Evolutionary conservation across 345 rosid species (phyloP).

Genomic region (Eucalyptus cladocalyx): DNA sequence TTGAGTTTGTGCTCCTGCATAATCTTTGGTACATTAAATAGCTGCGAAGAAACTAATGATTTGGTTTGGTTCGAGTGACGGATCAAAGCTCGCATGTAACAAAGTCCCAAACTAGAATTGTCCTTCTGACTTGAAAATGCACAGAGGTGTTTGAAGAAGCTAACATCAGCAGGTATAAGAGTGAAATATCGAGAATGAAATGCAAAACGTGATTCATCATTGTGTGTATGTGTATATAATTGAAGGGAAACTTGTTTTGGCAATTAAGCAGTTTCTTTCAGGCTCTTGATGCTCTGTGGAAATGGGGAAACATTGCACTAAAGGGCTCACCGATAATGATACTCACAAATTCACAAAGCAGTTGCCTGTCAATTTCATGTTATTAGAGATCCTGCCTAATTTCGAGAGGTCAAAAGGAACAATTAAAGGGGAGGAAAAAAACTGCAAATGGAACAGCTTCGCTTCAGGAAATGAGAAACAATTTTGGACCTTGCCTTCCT

Average conservation of each 20-base stretch:
- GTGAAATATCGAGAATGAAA: neutral
- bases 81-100: neutral
- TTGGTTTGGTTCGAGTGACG: neutral
- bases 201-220: neutral
- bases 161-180: neutral
- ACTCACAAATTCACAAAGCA: neutral
- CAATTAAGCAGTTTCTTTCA: neutral
- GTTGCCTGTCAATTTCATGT: neutral
- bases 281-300: neutral
- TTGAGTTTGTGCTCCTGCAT: neutral
- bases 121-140: neutral
- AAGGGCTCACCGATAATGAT: neutral
- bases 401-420: neutral
- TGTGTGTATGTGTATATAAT: too few species aligned
- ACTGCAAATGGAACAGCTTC: neutral
- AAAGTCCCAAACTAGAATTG: neutral
- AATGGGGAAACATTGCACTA: neutral
- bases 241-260: neutral
- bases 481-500: neutral
- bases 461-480: neutral
- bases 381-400: neutral
- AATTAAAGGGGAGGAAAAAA: neutral
- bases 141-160: neutral
- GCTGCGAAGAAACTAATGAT: neutral
- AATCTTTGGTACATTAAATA: neutral